Evolutionary conservation across 1,284 basidiomycete genomes (phyloP).

Genomic region (Vanrija humicola): DNA sequence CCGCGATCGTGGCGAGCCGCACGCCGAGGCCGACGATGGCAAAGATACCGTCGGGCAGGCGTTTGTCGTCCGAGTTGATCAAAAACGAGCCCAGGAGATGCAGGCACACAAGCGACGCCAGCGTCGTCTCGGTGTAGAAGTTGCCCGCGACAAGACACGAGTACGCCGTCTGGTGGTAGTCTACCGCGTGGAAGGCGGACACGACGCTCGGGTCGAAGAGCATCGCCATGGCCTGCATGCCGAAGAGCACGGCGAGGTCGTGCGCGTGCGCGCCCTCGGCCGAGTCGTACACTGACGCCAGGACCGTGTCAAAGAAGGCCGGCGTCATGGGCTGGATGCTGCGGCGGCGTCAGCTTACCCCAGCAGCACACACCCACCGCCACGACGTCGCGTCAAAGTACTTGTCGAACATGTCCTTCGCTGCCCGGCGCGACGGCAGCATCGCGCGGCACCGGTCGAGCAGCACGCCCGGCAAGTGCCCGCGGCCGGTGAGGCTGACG

Average conservation of each 20-base stretch:
- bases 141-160: conserved; percentile 17
- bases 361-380: too few species aligned
- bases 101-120: conserved; percentile 11
- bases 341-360: conserved; percentile 1
- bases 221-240: conserved; percentile 11
- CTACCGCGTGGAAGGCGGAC: conserved; percentile 7
- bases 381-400: conserved; percentile 14
- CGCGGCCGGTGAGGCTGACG: conserved; percentile 5
- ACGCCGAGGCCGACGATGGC: conserved; percentile 16
- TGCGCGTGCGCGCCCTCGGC: conserved; percentile 18
- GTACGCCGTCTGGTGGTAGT: conserved; percentile 18
- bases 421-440: conserved; percentile 6
- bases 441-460: conserved; percentile 15
- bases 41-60: conserved; percentile 18
- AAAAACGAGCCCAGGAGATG: conserved; percentile 15
- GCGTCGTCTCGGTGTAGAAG: conserved; percentile 20
- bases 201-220: conserved; percentile 6
- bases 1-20: conserved; percentile 17
- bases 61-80: conserved; percentile 20
- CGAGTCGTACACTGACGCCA: conserved; percentile 15
- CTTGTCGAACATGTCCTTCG: conserved; percentile 17
- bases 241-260: conserved; percentile 17
- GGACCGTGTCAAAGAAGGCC: conserved; percentile 16
- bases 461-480: conserved; percentile 12
- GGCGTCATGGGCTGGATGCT: conserved; percentile 19